These are phyloP conservation scores for Euphorbia celastroides DNA, from an alignment of 441 rosid species.

Conservation along the genomic window DNA sequence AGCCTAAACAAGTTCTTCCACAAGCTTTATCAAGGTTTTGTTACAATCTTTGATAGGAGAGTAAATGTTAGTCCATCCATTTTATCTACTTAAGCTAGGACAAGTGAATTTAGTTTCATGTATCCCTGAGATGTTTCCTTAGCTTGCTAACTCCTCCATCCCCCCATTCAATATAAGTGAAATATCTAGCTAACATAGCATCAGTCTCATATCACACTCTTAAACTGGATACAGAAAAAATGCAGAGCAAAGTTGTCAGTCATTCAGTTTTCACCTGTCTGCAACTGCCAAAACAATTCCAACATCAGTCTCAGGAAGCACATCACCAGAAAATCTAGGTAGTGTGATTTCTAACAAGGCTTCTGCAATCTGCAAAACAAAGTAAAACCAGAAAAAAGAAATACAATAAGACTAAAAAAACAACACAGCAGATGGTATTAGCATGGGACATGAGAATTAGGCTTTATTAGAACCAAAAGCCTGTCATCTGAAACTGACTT, in stretches of 20 bases:
- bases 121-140: neutral
- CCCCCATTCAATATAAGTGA: neutral
- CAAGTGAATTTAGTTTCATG: neutral
- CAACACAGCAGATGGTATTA: neutral
- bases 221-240: neutral
- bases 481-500: neutral
- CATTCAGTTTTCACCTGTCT: slow-evolving; percentile 60
- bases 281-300: slow-evolving; percentile 88
- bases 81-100: neutral
- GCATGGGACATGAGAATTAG: neutral
- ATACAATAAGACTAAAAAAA: neutral
- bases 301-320: slow-evolving; percentile 73
- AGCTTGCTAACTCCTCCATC: neutral
- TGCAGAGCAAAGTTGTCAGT: neutral
- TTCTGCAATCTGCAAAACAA: slow-evolving; percentile 64
- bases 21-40: too few relatives aligned
- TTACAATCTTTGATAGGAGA: too few relatives aligned
- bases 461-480: slow-evolving; percentile 4
- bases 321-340: slow-evolving; percentile 92
- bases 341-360: slow-evolving; percentile 84
- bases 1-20: too few relatives aligned
- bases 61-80: too few relatives aligned
- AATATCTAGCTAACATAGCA: neutral
- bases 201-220: neutral
- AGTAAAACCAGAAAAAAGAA: neutral